Base-by-base conservation (phyloP, 192 early-diverging fungal species). In the Hyaloraphidium curvatum region DNA sequence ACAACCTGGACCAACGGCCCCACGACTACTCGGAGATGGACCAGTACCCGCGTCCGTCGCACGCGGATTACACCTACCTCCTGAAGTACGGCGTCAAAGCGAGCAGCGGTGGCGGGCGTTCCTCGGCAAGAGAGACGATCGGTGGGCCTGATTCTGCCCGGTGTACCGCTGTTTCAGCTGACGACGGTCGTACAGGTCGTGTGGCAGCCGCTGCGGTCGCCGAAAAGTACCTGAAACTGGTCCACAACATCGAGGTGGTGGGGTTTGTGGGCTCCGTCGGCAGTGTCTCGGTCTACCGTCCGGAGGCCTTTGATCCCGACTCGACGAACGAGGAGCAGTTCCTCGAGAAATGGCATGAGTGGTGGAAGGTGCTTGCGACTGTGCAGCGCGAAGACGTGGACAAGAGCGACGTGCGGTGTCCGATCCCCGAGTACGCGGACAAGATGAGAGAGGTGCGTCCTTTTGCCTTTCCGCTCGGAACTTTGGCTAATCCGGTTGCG, bases 61-160 rank as follows among this genome's bases (percentile, higher is more conserved):
- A 97, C 51, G 94, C 94, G n/a, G 94, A 97, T 66, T 97, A 72
- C 66, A 97, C 94, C 16, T 97, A 97, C 56, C 59, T 97, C 59
- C 63, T 85, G 59, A 97, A 97, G 63, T 97, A 97, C 59, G 84
- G 86, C 53, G 62, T 97, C 53, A 97, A 97, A 73, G 90, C 91
- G 25, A 86, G 81, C 2, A 82, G 78, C 23, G 94, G 94, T 40
- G 94, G 94, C 30, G 94, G 94, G 28, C 73, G 94, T 33, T 81
- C 88, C 7, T 86, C 82, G 55, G 94, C 94, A 13, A 78, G 94
- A 31, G 94, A 97, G 67, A 94, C 94, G 2, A 91, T 97, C 59
- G 82, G 81, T 83, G 56, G 30, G 50, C 25, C 17, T 25, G 5
- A 48, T 11, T 48, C 17, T 25, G 19, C 14, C 43, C 19, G 7